Conservation (phyloP, 768 basidiomycete species). For the Leccinum subtestaceum region DNA sequence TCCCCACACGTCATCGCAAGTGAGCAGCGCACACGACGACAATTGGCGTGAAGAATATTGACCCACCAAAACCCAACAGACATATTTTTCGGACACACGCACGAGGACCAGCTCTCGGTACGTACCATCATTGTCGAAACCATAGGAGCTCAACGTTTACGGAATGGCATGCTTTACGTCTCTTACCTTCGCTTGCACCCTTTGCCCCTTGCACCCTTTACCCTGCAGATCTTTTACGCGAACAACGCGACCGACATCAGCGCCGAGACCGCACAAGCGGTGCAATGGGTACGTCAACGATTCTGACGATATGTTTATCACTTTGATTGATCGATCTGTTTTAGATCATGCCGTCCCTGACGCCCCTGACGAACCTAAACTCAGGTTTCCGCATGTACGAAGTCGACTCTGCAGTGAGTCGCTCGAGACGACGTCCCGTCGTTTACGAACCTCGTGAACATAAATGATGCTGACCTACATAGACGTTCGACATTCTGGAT, state of each 20-base stretch:
- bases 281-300: conserved; percentile 40
- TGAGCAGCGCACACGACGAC: conserved; percentile 16
- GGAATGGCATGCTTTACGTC: neutral
- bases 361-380: conserved; percentile 66
- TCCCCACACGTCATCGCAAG: conserved; percentile 19
- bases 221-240: conserved; percentile 58
- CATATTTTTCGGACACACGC: conserved; percentile 72
- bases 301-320: neutral
- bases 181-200: neutral
- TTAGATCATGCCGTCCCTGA: conserved; percentile 52
- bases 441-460: neutral
- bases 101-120: conserved; percentile 67
- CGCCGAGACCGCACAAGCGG: conserved; percentile 50
- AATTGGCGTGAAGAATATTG: neutral
- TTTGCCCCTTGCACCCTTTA: neutral
- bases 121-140: neutral
- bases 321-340: neutral
- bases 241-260: conserved; percentile 64
- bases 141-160: neutral
- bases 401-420: conserved; percentile 36
- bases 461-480: neutral
- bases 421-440: neutral
- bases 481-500: conserved; percentile 75
- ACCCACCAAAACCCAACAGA: conserved; percentile 32
- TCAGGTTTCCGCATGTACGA: conserved; percentile 59